Conservation (phyloP, 371 early-diverging fungal genomes). For the Syncephalastrum contaminatum region DNA sequence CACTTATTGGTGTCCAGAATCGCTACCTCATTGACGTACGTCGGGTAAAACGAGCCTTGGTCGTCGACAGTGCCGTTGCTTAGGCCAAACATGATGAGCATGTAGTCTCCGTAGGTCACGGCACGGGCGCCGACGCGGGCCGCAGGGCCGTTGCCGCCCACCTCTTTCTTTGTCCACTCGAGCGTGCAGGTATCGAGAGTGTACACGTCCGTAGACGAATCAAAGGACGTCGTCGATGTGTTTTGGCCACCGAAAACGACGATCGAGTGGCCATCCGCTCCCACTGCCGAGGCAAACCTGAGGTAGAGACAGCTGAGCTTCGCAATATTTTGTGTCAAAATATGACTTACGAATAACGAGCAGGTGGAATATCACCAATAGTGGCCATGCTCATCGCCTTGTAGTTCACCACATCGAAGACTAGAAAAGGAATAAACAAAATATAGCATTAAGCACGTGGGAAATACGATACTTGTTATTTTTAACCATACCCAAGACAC, state of each 20-base stretch:
- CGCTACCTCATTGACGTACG: slow-evolving; percentile 22
- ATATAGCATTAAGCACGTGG: background rate
- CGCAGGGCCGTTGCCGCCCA: slow-evolving; percentile 25
- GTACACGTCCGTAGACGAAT: slow-evolving; percentile 25
- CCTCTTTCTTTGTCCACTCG: slow-evolving; percentile 31
- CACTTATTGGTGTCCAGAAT: slow-evolving; percentile 38
- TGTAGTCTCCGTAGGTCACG: slow-evolving; percentile 32
- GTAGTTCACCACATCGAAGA: slow-evolving; percentile 17
- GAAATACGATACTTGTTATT: background rate
- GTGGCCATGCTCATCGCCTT: slow-evolving; percentile 22
- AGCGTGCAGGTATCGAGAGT: slow-evolving; percentile 40
- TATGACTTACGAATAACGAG: slow-evolving; percentile 5
- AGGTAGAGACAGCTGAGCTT: background rate
- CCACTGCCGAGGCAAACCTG: slow-evolving; percentile 29
- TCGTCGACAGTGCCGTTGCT: slow-evolving; percentile 4
- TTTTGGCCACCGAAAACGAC: slow-evolving; percentile 36
- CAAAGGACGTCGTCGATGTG: slow-evolving; percentile 1
- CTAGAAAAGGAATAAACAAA: background rate
- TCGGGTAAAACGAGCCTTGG: background rate
- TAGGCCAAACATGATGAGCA: slow-evolving; percentile 35
- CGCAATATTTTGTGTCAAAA: background rate
- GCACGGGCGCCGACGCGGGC: slow-evolving; percentile 34
- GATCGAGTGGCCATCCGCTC: slow-evolving; percentile 38
- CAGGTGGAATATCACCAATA: slow-evolving; percentile 19
- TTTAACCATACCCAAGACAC: slow-evolving; percentile 11